Evolutionary conservation across 305 asterid genomes (phyloP).

Genomic region (Fraxinus angustifolia): DNA sequence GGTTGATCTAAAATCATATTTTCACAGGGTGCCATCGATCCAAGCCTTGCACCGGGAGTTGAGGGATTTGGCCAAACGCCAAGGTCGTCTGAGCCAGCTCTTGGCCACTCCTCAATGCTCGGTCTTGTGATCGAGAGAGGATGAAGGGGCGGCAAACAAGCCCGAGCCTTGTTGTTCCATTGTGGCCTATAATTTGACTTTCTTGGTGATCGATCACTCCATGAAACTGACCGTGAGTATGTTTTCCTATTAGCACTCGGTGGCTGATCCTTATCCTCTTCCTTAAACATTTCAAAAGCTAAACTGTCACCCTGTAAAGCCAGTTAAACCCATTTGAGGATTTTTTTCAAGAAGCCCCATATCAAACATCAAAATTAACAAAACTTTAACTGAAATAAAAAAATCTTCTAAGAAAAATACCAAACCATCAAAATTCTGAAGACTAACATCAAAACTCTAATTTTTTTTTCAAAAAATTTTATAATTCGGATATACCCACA

Average conservation of each 20-base stretch:
- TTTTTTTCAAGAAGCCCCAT: constrained; percentile 24
- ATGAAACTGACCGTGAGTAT: constrained; percentile 72
- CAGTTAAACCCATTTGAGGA: constrained; percentile 28
- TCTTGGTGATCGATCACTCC: constrained; percentile 72
- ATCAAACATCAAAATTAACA: constrained; percentile 20
- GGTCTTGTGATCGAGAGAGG: constrained; percentile 72
- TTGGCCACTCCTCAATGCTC: constrained; percentile 77
- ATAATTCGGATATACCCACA: neutral
- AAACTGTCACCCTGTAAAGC: constrained; percentile 38
- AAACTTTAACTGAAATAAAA: neutral
- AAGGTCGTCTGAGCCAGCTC: constrained; percentile 86
- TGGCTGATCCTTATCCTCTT: constrained; percentile 56
- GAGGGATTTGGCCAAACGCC: constrained; percentile 80
- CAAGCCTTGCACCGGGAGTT: constrained; percentile 62
- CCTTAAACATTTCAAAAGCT: constrained; percentile 53
- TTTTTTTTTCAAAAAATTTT: neutral
- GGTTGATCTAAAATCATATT: constrained; percentile 28
- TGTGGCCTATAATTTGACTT: constrained; percentile 59
- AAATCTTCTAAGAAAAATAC: neutral
- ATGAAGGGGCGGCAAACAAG: constrained; percentile 92
- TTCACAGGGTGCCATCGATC: constrained; percentile 46
- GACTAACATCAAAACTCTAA: neutral
- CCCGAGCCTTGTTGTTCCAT: constrained; percentile 86
- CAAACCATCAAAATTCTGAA: neutral
- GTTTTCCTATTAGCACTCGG: constrained; percentile 54